Base-by-base conservation (phyloP, 106 monocot genomes). In the Dendrobium nobile region DNA sequence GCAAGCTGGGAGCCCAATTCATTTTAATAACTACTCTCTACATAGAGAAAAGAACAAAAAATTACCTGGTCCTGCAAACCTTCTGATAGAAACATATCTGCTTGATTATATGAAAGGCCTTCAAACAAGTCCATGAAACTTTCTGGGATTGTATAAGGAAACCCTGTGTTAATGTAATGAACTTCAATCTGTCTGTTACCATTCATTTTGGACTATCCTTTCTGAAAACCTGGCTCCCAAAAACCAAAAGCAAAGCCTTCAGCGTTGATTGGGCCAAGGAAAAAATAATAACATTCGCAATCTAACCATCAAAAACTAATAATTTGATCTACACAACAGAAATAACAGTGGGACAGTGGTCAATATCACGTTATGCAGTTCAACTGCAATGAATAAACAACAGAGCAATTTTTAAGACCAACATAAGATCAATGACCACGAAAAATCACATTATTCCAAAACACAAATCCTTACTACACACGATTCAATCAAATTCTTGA, bases 101-200 rank as follows among this genome's bases (percentile, higher is more conserved):
- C 84, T n/a, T 91, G 89, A 68, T 81, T 89, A 82, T 86, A 89
- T 4, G 83, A 77, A 67, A 86, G 84, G 41, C 87, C 89, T 64
- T 89, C 86, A 58, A 89, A 89, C 79, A 87, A 81, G 85, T 89
- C 89, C 89, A 89, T 89, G 73, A 87, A 89, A 44, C 82, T 85
- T 78, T 87, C 86, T 33, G 89, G 78, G 33, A 87, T 82, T 5
- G 84, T 85, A 45, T 85, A 89, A n/a, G 89, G 82, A 78, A 89
- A 87, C 51, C 89, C 86, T 22, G 82, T 82, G 56, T 89, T 82
- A 24, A 87, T 82, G 78, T 89, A 89, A 74, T 89, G 87, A 45
- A 86, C 68, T 75, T 86, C 87, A 82, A 78, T 77, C 67, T 84
- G 87, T 54, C 86, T 79, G 40, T 82, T 79, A 44, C 81, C 67